Percentiles rank a stretch among this genome's conserved stretches.
Evolutionary conservation across 192 early-diverging fungal genomes (phyloP).

Genomic region (Phycomyces nitens): DNA sequence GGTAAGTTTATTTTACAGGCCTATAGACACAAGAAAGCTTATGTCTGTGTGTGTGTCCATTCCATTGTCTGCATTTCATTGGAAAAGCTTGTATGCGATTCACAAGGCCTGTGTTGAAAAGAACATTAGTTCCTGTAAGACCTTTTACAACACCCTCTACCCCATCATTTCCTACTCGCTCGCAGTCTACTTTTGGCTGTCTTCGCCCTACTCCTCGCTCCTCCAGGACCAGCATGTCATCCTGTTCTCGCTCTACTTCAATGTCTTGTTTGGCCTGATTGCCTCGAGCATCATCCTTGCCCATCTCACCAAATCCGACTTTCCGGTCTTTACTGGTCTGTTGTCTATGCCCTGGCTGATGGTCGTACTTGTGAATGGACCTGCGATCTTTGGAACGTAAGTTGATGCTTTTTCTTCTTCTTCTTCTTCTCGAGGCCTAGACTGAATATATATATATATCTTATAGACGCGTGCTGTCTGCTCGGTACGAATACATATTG

Average conservation of each 20-base stretch:
- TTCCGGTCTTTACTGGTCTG: constrained; percentile 68
- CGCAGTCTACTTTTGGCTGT: constrained; percentile 59
- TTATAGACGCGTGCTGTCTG: neutral
- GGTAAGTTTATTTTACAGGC: constrained; percentile 19
- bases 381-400: neutral
- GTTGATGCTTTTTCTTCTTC: neutral
- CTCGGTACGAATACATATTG: too few relatives aligned
- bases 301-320: constrained; percentile 79
- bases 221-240: constrained; percentile 65
- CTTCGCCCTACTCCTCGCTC: constrained; percentile 62
- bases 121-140: too few relatives aligned
- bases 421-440: neutral
- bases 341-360: neutral
- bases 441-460: neutral
- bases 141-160: too few relatives aligned
- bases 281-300: constrained; percentile 88
- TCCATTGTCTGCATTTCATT: too few relatives aligned
- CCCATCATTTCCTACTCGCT: too few relatives aligned
- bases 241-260: constrained; percentile 65
- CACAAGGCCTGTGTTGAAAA: too few relatives aligned
- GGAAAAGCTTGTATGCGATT: too few relatives aligned
- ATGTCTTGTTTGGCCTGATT: constrained; percentile 81
- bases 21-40: neutral
- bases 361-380: neutral
- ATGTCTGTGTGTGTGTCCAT: too few relatives aligned